A percentile compares a stretch with the other conserved stretches of the same genome.
These are phyloP conservation scores for Protea cynaroides DNA, from an alignment of 164 flowering plant genomes.

Conservation along the genomic window DNA sequence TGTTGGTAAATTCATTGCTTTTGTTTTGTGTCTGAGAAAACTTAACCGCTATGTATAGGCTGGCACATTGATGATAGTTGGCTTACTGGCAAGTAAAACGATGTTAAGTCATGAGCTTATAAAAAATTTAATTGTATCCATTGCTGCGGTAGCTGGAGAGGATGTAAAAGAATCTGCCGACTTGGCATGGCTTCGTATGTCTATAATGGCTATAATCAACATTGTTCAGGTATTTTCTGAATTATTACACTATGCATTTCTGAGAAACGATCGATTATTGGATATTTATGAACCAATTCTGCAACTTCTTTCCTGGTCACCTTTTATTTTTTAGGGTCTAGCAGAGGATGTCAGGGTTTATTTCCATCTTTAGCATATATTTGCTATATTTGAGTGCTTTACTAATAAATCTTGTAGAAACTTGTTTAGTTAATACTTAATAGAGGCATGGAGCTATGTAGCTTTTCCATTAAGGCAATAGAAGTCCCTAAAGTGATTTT, in stretches of 20 bases:
- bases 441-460: no score
- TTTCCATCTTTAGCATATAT: no score
- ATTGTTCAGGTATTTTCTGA: constrained; percentile 65
- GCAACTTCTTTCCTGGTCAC: no score
- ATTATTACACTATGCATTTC: background rate
- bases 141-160: constrained; percentile 51
- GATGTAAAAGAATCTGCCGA: constrained; percentile 53
- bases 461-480: no score
- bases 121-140: constrained; percentile 44
- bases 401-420: no score
- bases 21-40: background rate
- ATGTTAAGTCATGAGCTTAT: constrained; percentile 48
- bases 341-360: no score
- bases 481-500: no score
- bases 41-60: constrained; percentile 43
- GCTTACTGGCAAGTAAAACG: constrained; percentile 54
- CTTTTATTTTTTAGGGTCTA: no score
- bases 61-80: constrained; percentile 84
- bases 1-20: background rate
- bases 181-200: constrained; percentile 55
- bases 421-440: no score
- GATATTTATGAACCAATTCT: no score
- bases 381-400: no score
- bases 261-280: background rate
- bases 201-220: constrained; percentile 58